Base-by-base conservation (phyloP, 345 rosid species). In the Bruguiera sexangula region DNA sequence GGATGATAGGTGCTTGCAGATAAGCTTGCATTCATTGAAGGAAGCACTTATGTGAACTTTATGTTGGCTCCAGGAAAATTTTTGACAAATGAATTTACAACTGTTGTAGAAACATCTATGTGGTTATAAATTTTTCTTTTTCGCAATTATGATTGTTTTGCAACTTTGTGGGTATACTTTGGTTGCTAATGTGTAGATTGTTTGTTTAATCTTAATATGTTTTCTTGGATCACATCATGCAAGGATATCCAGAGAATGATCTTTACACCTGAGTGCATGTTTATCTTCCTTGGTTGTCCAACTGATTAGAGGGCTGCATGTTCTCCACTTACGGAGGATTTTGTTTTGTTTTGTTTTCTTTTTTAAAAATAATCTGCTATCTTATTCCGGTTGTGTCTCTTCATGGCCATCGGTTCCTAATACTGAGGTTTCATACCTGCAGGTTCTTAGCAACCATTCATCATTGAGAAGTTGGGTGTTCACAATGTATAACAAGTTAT, bases 381-480 rank as follows among this genome's bases (percentile, higher is more conserved):
- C 16, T 39, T 39, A 39, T 39, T 39, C 2, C 16, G 1, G 48
- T 39, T 15, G 0, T 39, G 16, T 39, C 4, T 43, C 18, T 43
- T 11, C 16, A 13, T 43, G 50, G 16, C 3, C 15, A 39, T 39
- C 19, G 15, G 18, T 43, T 43, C 9, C 50, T 43, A 34, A 18
- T 21, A 11, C 65, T 66, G 65, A 39, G 54, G 9, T 15, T 36
- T 62, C 32, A 68, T 71, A 62, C 67, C 26, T 83, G 81, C 85
- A 95, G 99, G 89, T 85, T 72, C 80, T 95, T 80, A 75, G 69
- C 62, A 88, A 76, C 73, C 79, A 77, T 66, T 78, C 82, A 62
- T 87, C 91, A 57, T 63, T 90, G 79, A 74, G 86, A 78, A 87
- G 75, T 72, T 90, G 96, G 98, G 78, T 89, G 72, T 76, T 81